phyloP scores from a whole-genome alignment of 352 stramenopile genomes.

The Pythium brassicae region DNA sequence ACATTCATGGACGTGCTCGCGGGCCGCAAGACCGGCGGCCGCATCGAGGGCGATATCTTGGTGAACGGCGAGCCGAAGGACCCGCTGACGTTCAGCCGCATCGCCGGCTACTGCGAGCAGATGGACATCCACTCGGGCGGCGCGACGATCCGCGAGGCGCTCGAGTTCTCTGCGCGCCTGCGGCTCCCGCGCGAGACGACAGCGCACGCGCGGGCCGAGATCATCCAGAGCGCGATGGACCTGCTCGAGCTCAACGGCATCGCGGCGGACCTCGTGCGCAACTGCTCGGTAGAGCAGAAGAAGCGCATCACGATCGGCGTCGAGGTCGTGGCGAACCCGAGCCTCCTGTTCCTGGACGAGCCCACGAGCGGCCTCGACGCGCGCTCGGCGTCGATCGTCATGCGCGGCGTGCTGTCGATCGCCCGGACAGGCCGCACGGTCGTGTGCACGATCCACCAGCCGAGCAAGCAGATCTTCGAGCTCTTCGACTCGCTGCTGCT shows the following conservation, averaged over 20 bases:
- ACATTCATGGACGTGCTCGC: conserved; percentile 52
- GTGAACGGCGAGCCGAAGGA: conserved; percentile 76
- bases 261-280: conserved; percentile 36
- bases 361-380: conserved; percentile 88
- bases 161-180: conserved; percentile 89
- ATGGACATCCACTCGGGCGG: conserved; percentile 84
- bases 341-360: conserved; percentile 93
- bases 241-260: conserved; percentile 50
- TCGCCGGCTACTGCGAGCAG: conserved; percentile 78
- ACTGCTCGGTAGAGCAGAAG: conserved; percentile 84
- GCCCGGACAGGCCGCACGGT: conserved; percentile 84
- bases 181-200: conserved; percentile 60
- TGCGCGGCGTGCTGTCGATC: conserved; percentile 80
- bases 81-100: conserved; percentile 22
- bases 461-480: conserved; percentile 89
- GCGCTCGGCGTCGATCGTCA: conserved; percentile 83
- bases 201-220: conserved; percentile 30
- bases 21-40: conserved; percentile 39
- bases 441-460: conserved; percentile 60
- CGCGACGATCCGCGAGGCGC: conserved; percentile 77
- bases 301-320: conserved; percentile 93
- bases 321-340: conserved; percentile 91
- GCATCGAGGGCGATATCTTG: conserved; percentile 66
- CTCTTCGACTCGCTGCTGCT: conserved; percentile 90
- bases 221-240: conserved; percentile 52